A percentile compares a stretch with the other conserved stretches of the same genome.
Conservation (phyloP, 1,284 basidiomycete species). For the Leccinum huronense region DNA sequence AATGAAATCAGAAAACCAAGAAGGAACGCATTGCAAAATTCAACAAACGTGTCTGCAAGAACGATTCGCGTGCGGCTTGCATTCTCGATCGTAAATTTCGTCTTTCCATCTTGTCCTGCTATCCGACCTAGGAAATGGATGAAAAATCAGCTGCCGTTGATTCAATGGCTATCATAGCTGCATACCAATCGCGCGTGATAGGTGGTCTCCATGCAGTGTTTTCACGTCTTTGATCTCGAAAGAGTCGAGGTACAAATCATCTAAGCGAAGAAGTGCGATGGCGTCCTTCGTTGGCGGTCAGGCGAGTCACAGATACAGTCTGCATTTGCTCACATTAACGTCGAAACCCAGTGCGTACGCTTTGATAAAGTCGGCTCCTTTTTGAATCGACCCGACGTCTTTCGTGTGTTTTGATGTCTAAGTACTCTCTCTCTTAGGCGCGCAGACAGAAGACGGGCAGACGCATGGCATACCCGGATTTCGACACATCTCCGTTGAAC, state of each 20-base stretch:
- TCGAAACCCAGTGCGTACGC: constrained; percentile 95
- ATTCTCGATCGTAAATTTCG: constrained; percentile 98
- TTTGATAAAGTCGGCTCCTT: constrained; percentile 98
- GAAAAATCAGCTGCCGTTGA: background rate
- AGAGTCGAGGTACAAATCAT: constrained; percentile 97
- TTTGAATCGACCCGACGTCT: constrained; percentile 89
- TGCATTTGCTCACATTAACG: constrained; percentile 63
- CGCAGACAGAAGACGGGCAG: constrained; percentile 3
- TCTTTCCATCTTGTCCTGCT: constrained; percentile 97
- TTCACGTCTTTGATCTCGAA: constrained; percentile 99
- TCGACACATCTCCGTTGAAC: constrained; percentile 86
- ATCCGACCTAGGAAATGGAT: constrained; percentile 69
- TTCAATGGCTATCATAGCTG: background rate
- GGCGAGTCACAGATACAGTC: background rate
- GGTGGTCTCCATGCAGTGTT: constrained; percentile 94
- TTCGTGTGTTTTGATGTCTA: constrained; percentile 95
- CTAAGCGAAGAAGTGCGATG: constrained; percentile 90
- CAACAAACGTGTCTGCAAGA: constrained; percentile 87
- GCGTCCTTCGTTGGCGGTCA: constrained; percentile 67
- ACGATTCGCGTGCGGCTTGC: constrained; percentile 94
- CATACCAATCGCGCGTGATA: constrained; percentile 91
- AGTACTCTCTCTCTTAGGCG: constrained; percentile 12
- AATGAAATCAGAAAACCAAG: constrained; percentile 7
- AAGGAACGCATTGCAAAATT: constrained; percentile 18
- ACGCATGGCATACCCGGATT: constrained; percentile 67